phyloP scores from a whole-genome alignment of 2,329 filamentous ascomycete genomes.

The Emergomyces orientalis region DNA sequence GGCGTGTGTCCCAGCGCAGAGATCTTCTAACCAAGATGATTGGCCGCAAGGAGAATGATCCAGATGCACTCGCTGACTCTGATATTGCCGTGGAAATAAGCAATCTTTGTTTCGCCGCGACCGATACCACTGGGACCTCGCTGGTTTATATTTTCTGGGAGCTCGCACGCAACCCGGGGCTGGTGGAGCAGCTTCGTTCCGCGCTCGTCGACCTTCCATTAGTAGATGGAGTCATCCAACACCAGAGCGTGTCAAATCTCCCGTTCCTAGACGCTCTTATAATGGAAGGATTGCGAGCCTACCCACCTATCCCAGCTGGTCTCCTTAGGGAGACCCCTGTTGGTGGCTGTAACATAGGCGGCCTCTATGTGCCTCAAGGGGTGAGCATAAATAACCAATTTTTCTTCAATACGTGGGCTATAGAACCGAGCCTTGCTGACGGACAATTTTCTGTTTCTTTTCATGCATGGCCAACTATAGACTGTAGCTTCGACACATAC shows the following conservation, averaged over 20 bases:
- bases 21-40: conserved; percentile 10
- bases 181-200: conserved; percentile 1
- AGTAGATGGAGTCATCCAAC: conserved; percentile 3
- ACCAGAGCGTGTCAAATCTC: background rate
- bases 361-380: conserved; percentile 8
- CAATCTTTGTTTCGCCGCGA: conserved; percentile 7
- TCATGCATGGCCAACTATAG: background rate
- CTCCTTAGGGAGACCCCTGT: conserved; percentile 3
- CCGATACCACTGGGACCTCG: conserved; percentile 7
- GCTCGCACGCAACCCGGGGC: conserved; percentile 3
- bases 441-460: background rate
- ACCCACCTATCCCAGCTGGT: conserved; percentile 4
- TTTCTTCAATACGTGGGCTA: background rate
- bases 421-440: background rate
- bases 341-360: conserved; percentile 2
- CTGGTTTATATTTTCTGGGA: conserved; percentile 10
- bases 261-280: conserved; percentile 9
- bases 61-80: conserved; percentile 5
- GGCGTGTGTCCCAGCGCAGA: conserved; percentile 5
- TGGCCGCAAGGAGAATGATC: conserved; percentile 7
- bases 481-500: conserved; percentile 10
- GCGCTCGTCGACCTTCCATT: conserved; percentile 5
- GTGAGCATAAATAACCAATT: background rate
- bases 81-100: conserved; percentile 8
- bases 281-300: conserved; percentile 6